Percentiles rank a stretch among this genome's conserved stretches.
Evolutionary conservation across 768 basidiomycete genomes (phyloP).

Genomic region (Calocybe indica): DNA sequence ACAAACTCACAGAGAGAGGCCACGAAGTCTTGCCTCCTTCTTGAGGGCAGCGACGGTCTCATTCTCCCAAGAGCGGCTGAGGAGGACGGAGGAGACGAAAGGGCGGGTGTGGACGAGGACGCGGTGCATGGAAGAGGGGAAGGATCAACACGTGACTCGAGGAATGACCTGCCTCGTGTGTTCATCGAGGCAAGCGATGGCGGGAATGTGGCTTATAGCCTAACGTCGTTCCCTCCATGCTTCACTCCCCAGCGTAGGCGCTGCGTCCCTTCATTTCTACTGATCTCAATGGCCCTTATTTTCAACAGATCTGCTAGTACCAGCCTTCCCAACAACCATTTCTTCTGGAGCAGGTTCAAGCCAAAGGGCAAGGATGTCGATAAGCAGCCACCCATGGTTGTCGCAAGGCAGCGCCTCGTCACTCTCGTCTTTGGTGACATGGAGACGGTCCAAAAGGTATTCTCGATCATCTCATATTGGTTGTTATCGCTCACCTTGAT

Average conservation of each 20-base stretch:
- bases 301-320: conserved; percentile 58
- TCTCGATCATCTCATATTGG: conserved; percentile 7
- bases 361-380: conserved; percentile 65
- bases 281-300: conserved; percentile 20
- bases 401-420: conserved; percentile 69
- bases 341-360: conserved; percentile 63
- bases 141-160: conserved; percentile 1
- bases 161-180: conserved; percentile 50
- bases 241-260: conserved; percentile 76
- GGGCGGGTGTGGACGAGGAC: conserved; percentile 15
- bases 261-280: conserved; percentile 14
- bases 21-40: conserved; percentile 48
- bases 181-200: conserved; percentile 34
- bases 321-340: conserved; percentile 46
- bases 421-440: conserved; percentile 81
- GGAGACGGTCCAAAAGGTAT: conserved; percentile 77
- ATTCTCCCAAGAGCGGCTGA: conserved; percentile 51
- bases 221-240: conserved; percentile 41
- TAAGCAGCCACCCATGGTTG: conserved; percentile 56
- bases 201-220: conserved; percentile 21
- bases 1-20: conserved; percentile 46
- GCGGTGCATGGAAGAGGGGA: conserved; percentile 13
- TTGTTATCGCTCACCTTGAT: conserved; percentile 5
- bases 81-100: conserved; percentile 51
- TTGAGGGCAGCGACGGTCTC: conserved; percentile 43